phyloP scores from a whole-genome alignment of 371 early-diverging fungal genomes.

The Mucor irregularis region DNA sequence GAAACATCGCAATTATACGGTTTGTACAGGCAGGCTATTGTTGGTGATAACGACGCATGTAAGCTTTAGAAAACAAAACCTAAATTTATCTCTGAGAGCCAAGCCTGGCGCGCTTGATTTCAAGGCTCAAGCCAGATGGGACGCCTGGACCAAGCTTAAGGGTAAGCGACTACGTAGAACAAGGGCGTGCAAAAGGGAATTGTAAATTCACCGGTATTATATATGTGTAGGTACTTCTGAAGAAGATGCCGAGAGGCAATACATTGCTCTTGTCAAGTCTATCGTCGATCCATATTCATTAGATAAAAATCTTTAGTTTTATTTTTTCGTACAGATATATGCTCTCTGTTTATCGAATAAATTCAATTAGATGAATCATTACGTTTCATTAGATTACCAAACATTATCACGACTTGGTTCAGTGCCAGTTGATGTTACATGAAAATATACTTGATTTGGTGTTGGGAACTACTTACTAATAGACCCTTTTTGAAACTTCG shows the following conservation, averaged over 20 bases:
- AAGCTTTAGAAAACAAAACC: slow-evolving; percentile 6
- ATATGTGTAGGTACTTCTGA: slow-evolving; percentile 22
- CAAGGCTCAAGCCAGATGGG: slow-evolving; percentile 80
- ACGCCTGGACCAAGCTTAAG: slow-evolving; percentile 73
- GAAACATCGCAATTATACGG: slow-evolving; percentile 77
- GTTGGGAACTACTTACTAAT: no score
- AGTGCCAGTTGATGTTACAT: no score
- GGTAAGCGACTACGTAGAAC: slow-evolving; percentile 32
- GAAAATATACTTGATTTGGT: no score
- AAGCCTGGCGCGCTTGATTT: slow-evolving; percentile 69
- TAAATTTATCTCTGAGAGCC: slow-evolving; percentile 8
- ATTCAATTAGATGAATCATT: no score
- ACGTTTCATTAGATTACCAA: no score
- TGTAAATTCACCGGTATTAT: background rate
- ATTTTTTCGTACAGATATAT: no score
- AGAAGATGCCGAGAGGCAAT: slow-evolving; percentile 75
- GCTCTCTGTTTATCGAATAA: no score
- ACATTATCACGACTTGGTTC: no score
- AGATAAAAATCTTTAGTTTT: no score
- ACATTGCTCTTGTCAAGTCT: slow-evolving; percentile 73
- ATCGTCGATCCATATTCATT: no score
- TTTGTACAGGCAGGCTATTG: slow-evolving; percentile 84
- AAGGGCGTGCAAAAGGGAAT: background rate
- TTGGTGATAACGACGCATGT: slow-evolving; percentile 73
- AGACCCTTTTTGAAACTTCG: no score